These are phyloP conservation scores for Podospora australis DNA, from an alignment of 495 filamentous ascomycete genomes.

Conservation along the genomic window DNA sequence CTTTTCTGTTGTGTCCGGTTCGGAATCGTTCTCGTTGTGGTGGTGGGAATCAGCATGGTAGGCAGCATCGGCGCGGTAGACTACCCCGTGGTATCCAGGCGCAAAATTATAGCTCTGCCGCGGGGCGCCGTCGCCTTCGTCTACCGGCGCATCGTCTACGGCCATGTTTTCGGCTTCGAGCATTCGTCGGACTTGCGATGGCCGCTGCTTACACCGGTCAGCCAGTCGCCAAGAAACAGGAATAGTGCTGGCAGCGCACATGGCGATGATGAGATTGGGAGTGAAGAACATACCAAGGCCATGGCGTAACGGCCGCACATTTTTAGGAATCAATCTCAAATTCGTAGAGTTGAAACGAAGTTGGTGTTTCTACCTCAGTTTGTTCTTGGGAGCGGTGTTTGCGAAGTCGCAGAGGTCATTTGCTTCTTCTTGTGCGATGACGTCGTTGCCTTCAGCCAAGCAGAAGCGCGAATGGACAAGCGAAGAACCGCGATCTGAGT, in stretches of 20 bases:
- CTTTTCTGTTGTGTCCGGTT: conserved; percentile 7
- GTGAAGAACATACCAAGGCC: conserved; percentile 54
- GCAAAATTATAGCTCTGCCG: conserved; percentile 90
- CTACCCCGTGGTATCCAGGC: conserved; percentile 74
- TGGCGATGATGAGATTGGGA: background rate
- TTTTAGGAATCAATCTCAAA: too few species aligned
- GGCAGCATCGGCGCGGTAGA: conserved; percentile 72
- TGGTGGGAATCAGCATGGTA: conserved; percentile 42
- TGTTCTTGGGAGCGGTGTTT: too few species aligned
- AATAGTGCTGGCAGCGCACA: background rate
- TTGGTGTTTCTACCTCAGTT: too few species aligned
- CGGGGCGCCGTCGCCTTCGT: conserved; percentile 49
- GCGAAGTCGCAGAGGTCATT: too few species aligned
- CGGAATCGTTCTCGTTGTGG: conserved; percentile 13
- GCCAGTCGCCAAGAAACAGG: background rate
- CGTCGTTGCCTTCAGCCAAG: too few species aligned
- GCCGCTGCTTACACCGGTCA: conserved; percentile 37
- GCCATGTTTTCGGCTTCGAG: conserved; percentile 69
- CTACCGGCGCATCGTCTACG: conserved; percentile 69
- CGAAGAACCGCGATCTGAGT: too few species aligned
- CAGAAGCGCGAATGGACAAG: too few species aligned
- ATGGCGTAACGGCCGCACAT: conserved; percentile 91
- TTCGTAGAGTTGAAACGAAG: too few species aligned
- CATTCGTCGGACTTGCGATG: conserved; percentile 59
- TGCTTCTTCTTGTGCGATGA: too few species aligned